Conservation (phyloP, 2,329 filamentous ascomycete species). For the Aureobasidium sp. region DNA sequence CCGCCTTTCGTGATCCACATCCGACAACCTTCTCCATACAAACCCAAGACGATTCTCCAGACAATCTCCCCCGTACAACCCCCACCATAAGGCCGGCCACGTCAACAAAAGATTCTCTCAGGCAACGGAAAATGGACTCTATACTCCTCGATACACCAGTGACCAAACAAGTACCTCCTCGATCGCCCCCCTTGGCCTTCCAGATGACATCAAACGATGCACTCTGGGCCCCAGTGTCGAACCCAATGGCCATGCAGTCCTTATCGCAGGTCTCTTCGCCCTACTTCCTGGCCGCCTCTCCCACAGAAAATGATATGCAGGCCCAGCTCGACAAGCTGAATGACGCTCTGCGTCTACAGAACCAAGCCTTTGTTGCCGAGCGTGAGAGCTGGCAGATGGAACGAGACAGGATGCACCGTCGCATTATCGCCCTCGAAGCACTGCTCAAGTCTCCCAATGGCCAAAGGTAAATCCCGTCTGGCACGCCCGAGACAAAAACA, state of each 20-base stretch:
- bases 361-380: conserved; percentile 27
- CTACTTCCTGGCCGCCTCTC: neutral
- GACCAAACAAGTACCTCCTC: conserved; percentile 14
- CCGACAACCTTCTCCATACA: neutral
- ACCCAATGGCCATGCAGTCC: conserved; percentile 15
- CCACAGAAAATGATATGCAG: conserved; percentile 19
- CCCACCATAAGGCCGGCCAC: neutral
- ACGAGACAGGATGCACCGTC: conserved; percentile 22
- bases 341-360: conserved; percentile 23
- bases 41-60: too few relatives aligned
- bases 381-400: conserved; percentile 26
- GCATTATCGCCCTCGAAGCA: conserved; percentile 26
- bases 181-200: conserved; percentile 29
- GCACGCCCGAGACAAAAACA: neutral
- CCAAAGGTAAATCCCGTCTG: conserved; percentile 20
- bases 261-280: conserved; percentile 14
- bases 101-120: neutral
- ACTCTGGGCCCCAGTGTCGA: conserved; percentile 19
- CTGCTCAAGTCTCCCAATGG: conserved; percentile 24
- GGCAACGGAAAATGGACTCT: neutral
- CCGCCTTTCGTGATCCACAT: neutral
- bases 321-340: conserved; percentile 27
- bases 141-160: neutral
- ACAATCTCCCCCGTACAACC: neutral
- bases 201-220: conserved; percentile 26